These are phyloP conservation scores for Penicillium sp. DNA, from an alignment of 2,329 filamentous ascomycete genomes.

Conservation along the genomic window DNA sequence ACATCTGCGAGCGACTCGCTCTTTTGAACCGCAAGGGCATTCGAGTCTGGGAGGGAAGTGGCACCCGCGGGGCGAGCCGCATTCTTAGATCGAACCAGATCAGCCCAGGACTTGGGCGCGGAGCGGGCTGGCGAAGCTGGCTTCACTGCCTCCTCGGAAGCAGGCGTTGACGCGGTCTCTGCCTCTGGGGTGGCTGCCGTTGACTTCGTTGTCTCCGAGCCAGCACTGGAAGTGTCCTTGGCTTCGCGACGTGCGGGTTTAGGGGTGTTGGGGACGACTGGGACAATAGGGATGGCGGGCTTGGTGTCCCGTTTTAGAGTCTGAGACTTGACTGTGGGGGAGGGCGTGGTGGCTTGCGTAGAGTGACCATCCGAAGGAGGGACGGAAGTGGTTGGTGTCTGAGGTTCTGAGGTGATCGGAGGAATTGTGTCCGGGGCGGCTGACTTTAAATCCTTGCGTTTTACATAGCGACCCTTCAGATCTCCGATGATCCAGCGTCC, in stretches of 20 bases:
- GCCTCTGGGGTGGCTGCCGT: conserved; percentile 13
- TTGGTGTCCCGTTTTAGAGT: conserved; percentile 38
- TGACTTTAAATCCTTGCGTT: conserved; percentile 22
- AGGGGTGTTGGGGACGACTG: conserved; percentile 43
- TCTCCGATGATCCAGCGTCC: conserved; percentile 25
- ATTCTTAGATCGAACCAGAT: conserved; percentile 61
- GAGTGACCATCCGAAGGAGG: conserved; percentile 59
- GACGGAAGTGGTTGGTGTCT: conserved; percentile 61
- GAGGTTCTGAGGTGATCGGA: conserved; percentile 46
- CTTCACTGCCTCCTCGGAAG: conserved; percentile 29
- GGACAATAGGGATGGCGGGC: conserved; percentile 49
- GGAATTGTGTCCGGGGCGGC: conserved; percentile 21
- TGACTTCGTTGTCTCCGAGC: conserved; percentile 40
- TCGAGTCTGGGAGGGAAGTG: conserved; percentile 32
- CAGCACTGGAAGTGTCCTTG: conserved; percentile 37
- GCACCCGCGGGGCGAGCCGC: conserved; percentile 33
- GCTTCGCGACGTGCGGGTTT: conserved; percentile 36
- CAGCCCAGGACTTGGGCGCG: conserved; percentile 68
- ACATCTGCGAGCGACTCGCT: conserved; percentile 72
- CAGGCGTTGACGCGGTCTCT: conserved; percentile 2
- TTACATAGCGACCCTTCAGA: conserved; percentile 11
- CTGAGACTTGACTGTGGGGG: conserved; percentile 47
- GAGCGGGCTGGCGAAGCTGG: conserved; percentile 45
- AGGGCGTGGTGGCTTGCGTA: conserved; percentile 58
- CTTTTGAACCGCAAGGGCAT: conserved; percentile 51